Base-by-base conservation (phyloP, 306 rosid species). In the Mimosa pudica region DNA sequence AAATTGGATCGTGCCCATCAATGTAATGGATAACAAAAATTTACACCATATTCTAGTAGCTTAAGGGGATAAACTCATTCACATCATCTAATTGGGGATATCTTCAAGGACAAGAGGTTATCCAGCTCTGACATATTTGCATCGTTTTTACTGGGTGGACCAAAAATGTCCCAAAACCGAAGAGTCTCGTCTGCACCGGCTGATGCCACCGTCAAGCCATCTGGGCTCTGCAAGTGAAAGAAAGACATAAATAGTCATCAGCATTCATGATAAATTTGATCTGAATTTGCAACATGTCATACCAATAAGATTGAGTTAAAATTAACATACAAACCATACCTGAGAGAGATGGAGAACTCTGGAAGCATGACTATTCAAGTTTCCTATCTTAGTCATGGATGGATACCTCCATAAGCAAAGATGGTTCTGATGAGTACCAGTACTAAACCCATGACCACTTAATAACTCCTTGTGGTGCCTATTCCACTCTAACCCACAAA, bases 401-500 rank as follows among this genome's bases (percentile, higher is more conserved):
- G 96, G 96, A 82, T 90, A 90, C 70, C 67, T 86, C 97, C 97
- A 92, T 82, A 92, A 58, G 78, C 85, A 88, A 36, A 92, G 88
- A 81, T 86, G 91, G 81, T 89, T 85, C 85, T 58, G 70, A 66
- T 63, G 75, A 76, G 63, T 62, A 17, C 64, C 49, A 57, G 72
- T 63, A 46, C 92, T 87, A 70, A 83, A 92, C 44, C 97, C 97
- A 78, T 92, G 97, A 11, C 90, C 97, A 76, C 97, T 92, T 80
- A 92, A 75, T 74, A 92, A 61, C 84, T 90, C 96, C 71, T 83
- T 90, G 83, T 88, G 91, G 83, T 90, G 94, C 78, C 80, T 89
- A 77, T 92, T 92, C 96, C 97, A 92, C 77, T 92, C 91, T 58
- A 89, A 83, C 76, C 97, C 96, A 84, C 93, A 92, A 57, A 92